phyloP scores from a whole-genome alignment of 805 yeast genomes.

The Ogataea zsoltii region DNA sequence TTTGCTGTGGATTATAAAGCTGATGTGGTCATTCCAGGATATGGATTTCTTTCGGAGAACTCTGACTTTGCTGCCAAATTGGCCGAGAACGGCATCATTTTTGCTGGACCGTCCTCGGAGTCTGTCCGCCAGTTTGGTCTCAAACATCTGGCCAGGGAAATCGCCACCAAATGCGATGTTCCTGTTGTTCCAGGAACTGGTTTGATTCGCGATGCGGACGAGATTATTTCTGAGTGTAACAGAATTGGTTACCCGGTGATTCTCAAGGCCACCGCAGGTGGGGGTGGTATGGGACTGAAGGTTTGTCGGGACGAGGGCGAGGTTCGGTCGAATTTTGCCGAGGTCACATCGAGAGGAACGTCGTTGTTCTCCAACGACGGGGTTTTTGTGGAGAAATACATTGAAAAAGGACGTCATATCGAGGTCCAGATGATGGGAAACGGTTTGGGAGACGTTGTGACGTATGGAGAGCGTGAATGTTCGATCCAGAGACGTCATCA shows the following conservation, averaged over 20 bases:
- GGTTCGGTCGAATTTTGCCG: conserved; percentile 76
- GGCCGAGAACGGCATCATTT: conserved; percentile 75
- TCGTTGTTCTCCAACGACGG: conserved; percentile 94
- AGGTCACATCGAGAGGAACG: conserved; percentile 91
- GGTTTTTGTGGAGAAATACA: conserved; percentile 91
- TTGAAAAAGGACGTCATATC: conserved; percentile 92
- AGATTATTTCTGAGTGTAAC: conserved; percentile 72
- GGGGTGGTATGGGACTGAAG: conserved; percentile 98
- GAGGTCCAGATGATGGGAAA: conserved; percentile 97
- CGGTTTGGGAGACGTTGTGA: conserved; percentile 88
- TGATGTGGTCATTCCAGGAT: conserved; percentile 96
- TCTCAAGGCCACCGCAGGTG: conserved; percentile 98
- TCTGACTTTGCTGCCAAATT: conserved; percentile 94
- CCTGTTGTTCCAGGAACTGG: conserved; percentile 97
- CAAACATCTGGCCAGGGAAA: conserved; percentile 93
- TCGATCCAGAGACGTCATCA: conserved; percentile 97
- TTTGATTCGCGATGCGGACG: conserved; percentile 64
- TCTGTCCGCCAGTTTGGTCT: conserved; percentile 88
- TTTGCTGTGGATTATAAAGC: conserved; percentile 84
- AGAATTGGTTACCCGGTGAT: conserved; percentile 82
- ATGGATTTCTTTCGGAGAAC: conserved; percentile 95
- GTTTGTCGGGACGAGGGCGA: conserved; percentile 83
- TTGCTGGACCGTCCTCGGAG: conserved; percentile 94
- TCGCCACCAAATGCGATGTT: conserved; percentile 84
- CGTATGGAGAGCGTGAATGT: conserved; percentile 96